Base-by-base conservation (phyloP, 2,329 filamentous ascomycete species). In the Penicillium sp. region DNA sequence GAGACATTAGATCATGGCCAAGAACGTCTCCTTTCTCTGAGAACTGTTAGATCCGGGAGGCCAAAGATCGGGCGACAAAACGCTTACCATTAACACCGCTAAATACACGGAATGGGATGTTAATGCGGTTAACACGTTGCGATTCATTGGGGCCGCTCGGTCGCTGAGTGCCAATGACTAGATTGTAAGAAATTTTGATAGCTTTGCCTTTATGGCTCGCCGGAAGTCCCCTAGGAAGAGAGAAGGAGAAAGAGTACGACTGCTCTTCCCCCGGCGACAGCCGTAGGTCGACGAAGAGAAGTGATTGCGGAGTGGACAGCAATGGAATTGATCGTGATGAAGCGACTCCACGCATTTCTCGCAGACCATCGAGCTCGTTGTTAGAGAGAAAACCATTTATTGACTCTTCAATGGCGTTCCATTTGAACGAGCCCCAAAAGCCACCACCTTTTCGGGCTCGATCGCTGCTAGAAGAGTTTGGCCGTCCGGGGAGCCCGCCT, bases 301-400 rank as follows among this genome's bases (percentile, higher is more conserved):
- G 90, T 2, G 91, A 96, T 73, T 97, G 94, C 1, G 93, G 92
- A 5, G 93, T 97, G 15, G 90, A 94, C n/a, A 99, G 80, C 43
- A 99, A 77, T 0, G 94, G 94, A 41, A 99, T 87, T 2, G 89
- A 88, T 68, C 90, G 92, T 29, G 90, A 88, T 69, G 88, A 94
- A 24, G 88, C 88, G 46, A 88, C 87, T 3, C 89, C 89, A 59
- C 92, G 87, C 90, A 97, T 96, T 68, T 97, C 92, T 65, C 92
- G 91, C 68, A 99, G 92, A 53, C 88, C 95, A 74, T 93, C 95
- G 60, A 95, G 84, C 65, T 96, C 92, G 48, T 87, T 86, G 43
- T 87, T 85, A 7, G 91, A 90, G n/a, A 97, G 79, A 4, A 99
- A 75, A 49, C 94, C 92, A 47, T 89, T 90, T 7, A 99, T 78